Percentiles rank a stretch among this genome's conserved stretches.
Conservation (phyloP, 371 early-diverging fungal species). For the Mortierella sp. region DNA sequence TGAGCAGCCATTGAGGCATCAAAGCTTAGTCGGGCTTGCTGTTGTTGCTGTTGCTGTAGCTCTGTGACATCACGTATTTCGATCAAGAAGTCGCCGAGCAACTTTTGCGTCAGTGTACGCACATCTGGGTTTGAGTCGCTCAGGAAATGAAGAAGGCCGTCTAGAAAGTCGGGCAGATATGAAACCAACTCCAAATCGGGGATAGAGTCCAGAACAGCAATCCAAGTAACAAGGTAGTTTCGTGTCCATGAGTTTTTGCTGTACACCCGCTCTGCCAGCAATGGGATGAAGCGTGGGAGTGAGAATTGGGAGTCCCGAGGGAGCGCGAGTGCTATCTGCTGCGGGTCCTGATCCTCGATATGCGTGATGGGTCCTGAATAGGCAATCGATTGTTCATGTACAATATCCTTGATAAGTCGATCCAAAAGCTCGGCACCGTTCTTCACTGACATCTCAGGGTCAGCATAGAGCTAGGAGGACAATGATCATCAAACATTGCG, state of each 20-base stretch:
- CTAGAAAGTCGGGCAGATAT: slow-evolving; percentile 89
- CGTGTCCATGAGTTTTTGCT: slow-evolving; percentile 86
- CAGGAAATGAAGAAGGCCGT: slow-evolving; percentile 85
- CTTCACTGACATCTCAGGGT: slow-evolving; percentile 86
- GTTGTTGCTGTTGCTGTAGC: slow-evolving; percentile 62
- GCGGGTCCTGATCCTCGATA: slow-evolving; percentile 48
- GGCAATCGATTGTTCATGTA: slow-evolving; percentile 84
- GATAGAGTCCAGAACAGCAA: slow-evolving; percentile 85
- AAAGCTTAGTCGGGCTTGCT: slow-evolving; percentile 36
- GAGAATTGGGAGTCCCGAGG: slow-evolving; percentile 74
- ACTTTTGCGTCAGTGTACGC: slow-evolving; percentile 70
- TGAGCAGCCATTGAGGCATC: neutral
- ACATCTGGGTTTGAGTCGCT: slow-evolving; percentile 90
- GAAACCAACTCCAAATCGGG: slow-evolving; percentile 91
- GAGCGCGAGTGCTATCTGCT: slow-evolving; percentile 40
- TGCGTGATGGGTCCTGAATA: slow-evolving; percentile 59
- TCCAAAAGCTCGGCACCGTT: slow-evolving; percentile 91
- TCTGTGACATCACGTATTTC: slow-evolving; percentile 85
- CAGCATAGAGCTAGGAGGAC: slow-evolving; percentile 73
- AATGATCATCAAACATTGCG: neutral
- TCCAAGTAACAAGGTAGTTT: slow-evolving; percentile 94
- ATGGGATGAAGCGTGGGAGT: slow-evolving; percentile 87
- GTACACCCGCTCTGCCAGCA: slow-evolving; percentile 88
- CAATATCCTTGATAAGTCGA: slow-evolving; percentile 92
- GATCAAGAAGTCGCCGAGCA: slow-evolving; percentile 79